Conservation (phyloP, 108 stramenopile species). For the Nannochloropsis oceanica region DNA sequence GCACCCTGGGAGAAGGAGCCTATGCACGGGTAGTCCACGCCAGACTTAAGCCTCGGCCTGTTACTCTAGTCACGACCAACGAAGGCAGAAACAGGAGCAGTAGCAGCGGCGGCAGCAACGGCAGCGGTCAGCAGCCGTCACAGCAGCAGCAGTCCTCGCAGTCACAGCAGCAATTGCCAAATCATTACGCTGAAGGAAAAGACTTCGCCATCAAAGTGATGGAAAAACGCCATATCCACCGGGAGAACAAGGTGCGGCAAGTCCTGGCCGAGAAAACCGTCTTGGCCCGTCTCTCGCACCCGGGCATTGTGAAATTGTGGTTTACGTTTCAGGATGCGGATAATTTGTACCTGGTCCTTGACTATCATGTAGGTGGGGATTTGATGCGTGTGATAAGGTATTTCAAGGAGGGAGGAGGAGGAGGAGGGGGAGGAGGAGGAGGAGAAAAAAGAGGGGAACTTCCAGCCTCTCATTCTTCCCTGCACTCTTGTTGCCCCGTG, state of each 20-base stretch:
- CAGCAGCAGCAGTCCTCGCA: too few species aligned
- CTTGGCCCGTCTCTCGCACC: slow-evolving; percentile 8
- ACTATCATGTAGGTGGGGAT: slow-evolving; percentile 16
- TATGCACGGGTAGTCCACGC: slow-evolving; percentile 36
- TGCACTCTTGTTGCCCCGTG: slow-evolving; percentile 7
- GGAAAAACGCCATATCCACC: slow-evolving; percentile 2
- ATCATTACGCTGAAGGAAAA: background rate
- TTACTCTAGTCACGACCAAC: background rate
- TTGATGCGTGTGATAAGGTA: background rate
- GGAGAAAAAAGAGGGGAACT: background rate
- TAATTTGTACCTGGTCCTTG: slow-evolving; percentile 28
- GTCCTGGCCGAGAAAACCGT: background rate
- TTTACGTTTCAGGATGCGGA: slow-evolving; percentile 28
- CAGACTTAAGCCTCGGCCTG: background rate
- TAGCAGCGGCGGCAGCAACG: background rate
- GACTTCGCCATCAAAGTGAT: slow-evolving; percentile 13
- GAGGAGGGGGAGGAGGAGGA: background rate
- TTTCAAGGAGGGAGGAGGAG: too few species aligned
- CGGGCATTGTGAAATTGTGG: slow-evolving; percentile 24
- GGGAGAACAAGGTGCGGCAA: slow-evolving; percentile 1
- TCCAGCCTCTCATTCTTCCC: slow-evolving; percentile 15
- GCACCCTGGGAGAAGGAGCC: slow-evolving; percentile 41
- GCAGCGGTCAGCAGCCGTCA: background rate
- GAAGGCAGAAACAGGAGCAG: background rate
- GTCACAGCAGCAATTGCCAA: background rate